Percentiles rank a stretch among this genome's conserved stretches.
These are phyloP conservation scores for Chlamydomonas sp. DNA, from an alignment of 139 green algal species.

Conservation along the genomic window DNA sequence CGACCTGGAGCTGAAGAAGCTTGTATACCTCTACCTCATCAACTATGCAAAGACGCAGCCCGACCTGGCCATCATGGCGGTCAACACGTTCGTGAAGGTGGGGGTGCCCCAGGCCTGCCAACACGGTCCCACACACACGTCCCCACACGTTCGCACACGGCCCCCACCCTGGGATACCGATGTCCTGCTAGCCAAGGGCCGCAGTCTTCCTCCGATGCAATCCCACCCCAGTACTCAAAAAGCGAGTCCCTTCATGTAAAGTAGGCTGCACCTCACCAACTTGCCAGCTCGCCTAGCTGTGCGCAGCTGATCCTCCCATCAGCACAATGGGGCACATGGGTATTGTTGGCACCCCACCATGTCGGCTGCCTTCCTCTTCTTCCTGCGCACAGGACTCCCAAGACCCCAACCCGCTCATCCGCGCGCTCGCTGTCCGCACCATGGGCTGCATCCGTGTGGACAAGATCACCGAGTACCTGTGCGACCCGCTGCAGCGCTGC, in stretches of 20 bases:
- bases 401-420: conserved; percentile 97
- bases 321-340: neutral
- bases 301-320: neutral
- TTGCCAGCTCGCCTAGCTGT: neutral
- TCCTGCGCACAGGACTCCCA: conserved; percentile 87
- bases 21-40: conserved; percentile 99
- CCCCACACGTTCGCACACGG: neutral
- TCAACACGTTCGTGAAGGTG: conserved; percentile 99
- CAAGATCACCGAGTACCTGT: conserved; percentile 99
- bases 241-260: neutral
- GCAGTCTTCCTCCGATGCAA: too few relatives aligned
- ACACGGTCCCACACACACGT: neutral
- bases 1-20: conserved; percentile 89
- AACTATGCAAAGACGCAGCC: conserved; percentile 99
- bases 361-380: too few relatives aligned
- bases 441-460: conserved; percentile 99
- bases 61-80: conserved; percentile 98
- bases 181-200: too few relatives aligned
- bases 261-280: neutral
- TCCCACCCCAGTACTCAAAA: too few relatives aligned
- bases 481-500: conserved; percentile 93
- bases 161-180: too few relatives aligned
- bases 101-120: neutral
- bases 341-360: too few relatives aligned
- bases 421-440: conserved; percentile 96